Conservation (phyloP, 2,329 filamentous ascomycete genomes). For the Clonostachys rhizophaga region DNA sequence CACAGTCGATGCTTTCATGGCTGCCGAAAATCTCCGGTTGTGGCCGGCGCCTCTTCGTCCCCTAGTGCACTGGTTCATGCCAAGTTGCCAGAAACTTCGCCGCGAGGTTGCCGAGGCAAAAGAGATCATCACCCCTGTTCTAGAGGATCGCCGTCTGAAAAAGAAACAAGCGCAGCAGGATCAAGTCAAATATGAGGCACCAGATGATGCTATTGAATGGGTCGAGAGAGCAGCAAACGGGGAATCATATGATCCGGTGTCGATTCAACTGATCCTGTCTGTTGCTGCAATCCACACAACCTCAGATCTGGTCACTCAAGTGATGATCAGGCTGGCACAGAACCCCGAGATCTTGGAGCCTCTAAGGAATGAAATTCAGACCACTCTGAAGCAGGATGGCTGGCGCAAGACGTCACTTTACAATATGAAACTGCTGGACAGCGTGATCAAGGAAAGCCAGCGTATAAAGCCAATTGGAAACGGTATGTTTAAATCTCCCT, state of each 20-base stretch:
- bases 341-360: conserved; percentile 25
- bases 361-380: conserved; percentile 33
- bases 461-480: conserved; percentile 34
- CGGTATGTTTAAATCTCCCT: conserved; percentile 7
- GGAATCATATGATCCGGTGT: conserved; percentile 4
- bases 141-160: conserved; percentile 36
- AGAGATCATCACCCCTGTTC: conserved; percentile 23
- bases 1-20: conserved; percentile 31
- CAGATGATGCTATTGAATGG: conserved; percentile 48
- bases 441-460: conserved; percentile 44
- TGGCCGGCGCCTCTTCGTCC: conserved; percentile 37
- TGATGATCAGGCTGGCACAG: conserved; percentile 26
- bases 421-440: conserved; percentile 41
- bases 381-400: conserved; percentile 6
- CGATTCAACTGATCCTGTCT: conserved; percentile 14
- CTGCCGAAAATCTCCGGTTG: conserved; percentile 21
- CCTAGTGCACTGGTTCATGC: conserved; percentile 36
- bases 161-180: conserved; percentile 14
- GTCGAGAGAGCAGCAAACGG: conserved; percentile 36
- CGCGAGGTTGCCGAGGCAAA: conserved; percentile 2
- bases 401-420: conserved; percentile 40
- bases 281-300: conserved; percentile 53
- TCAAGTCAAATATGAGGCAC: conserved; percentile 26
- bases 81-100: conserved; percentile 24
- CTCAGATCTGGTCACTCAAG: conserved; percentile 15